Evolutionary conservation across 2,329 filamentous ascomycete species (phyloP).

Genomic region (Acrocalymma vagum): DNA sequence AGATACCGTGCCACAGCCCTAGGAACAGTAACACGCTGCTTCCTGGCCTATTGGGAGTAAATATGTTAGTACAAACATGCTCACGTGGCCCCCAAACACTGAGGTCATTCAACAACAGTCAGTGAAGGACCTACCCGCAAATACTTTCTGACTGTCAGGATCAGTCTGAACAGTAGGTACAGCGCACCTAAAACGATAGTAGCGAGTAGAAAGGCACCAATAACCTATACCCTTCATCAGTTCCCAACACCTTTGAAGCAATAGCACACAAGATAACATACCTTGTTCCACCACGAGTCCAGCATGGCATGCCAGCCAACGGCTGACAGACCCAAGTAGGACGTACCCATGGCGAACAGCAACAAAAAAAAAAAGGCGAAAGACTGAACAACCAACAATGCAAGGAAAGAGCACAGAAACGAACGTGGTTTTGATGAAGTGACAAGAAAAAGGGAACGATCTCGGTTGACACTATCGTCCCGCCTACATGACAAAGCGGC

Average conservation of each 20-base stretch:
- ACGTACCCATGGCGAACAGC: slow-evolving; percentile 3
- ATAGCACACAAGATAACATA: too few relatives aligned
- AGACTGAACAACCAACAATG: slow-evolving; percentile 1
- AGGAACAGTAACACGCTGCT: slow-evolving; percentile 3
- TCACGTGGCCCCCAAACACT: too few relatives aligned
- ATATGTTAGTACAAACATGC: too few relatives aligned
- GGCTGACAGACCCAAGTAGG: slow-evolving; percentile 8
- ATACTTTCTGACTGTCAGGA: not conserved
- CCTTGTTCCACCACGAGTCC: slow-evolving; percentile 11
- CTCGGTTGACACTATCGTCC: too few relatives aligned
- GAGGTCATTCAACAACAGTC: too few relatives aligned
- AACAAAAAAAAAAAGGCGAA: not conserved
- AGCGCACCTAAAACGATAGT: not conserved
- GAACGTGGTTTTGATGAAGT: too few relatives aligned
- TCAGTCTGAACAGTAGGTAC: not conserved
- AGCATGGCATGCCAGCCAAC: slow-evolving; percentile 10
- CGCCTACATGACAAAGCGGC: not conserved
- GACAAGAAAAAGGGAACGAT: not conserved
- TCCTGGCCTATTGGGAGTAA: too few relatives aligned
- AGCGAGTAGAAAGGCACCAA: slow-evolving; percentile 1
- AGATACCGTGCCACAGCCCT: slow-evolving; percentile 3
- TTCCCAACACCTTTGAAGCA: too few relatives aligned
- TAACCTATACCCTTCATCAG: not conserved
- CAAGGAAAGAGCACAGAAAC: not conserved
- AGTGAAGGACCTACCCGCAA: too few relatives aligned